A percentile compares a stretch with the other conserved stretches of the same genome.
Evolutionary conservation across 2,329 filamentous ascomycete genomes (phyloP).

Genomic region (Penicillium sp.): DNA sequence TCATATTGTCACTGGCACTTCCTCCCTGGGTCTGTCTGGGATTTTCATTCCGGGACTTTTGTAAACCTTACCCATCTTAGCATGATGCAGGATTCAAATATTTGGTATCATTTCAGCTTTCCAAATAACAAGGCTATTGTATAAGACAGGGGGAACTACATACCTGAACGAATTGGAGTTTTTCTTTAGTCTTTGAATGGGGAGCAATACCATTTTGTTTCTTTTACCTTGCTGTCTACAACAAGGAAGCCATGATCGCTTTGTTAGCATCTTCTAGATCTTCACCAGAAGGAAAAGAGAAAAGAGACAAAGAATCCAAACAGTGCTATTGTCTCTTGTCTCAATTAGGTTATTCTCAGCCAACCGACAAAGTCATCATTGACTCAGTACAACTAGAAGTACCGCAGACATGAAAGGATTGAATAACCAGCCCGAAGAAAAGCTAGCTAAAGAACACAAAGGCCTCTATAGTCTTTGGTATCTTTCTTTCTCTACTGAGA

Average conservation of each 20-base stretch:
- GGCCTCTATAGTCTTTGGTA: neutral
- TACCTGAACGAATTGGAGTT: too few relatives aligned
- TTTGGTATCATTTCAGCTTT: constrained; percentile 29
- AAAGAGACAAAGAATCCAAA: neutral
- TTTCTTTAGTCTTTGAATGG: neutral
- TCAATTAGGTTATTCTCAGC: neutral
- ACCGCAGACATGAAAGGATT: neutral
- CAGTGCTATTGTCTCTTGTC: neutral
- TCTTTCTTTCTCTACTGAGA: neutral
- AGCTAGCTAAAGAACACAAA: neutral
- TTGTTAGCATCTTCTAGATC: neutral
- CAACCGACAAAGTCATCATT: neutral
- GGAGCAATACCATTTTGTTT: neutral
- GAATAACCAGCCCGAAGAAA: neutral
- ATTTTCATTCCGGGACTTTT: constrained; percentile 29
- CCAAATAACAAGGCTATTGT: constrained; percentile 3
- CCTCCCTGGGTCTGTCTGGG: constrained; percentile 16
- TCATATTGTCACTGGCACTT: neutral
- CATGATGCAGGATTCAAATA: constrained; percentile 16
- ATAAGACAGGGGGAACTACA: neutral
- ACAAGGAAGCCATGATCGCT: neutral
- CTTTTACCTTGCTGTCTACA: neutral
- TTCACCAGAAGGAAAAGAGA: neutral
- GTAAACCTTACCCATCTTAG: constrained; percentile 8
- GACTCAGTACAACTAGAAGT: neutral